Percentiles rank a stretch among this genome's conserved stretches.
Conservation (phyloP, 1,139 yeast genomes). For the Yamadazyma conglobata region DNA sequence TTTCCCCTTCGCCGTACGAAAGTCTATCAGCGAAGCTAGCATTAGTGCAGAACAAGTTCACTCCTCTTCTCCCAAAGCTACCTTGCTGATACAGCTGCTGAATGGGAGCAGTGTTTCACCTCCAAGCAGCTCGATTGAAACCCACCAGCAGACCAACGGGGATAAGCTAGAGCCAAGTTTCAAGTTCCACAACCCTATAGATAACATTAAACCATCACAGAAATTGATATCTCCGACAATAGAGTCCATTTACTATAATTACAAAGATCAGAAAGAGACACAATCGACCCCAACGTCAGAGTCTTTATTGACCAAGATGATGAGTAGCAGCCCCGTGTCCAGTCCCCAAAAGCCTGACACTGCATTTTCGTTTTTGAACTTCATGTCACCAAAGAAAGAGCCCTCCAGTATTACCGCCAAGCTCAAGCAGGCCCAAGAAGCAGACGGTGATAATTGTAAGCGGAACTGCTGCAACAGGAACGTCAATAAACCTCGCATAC, state of each 20-base stretch:
- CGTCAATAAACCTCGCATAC: too few species aligned
- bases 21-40: slow-evolving; percentile 19
- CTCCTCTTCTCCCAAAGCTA: too few species aligned
- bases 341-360: slow-evolving; percentile 5
- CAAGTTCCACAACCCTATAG: slow-evolving; percentile 41
- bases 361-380: slow-evolving; percentile 13
- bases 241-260: slow-evolving; percentile 22
- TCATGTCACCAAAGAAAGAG: slow-evolving; percentile 8
- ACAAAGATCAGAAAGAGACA: background rate
- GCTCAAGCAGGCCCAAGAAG: background rate
- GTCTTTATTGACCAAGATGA: slow-evolving; percentile 20
- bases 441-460: too few species aligned
- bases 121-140: too few species aligned
- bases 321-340: slow-evolving; percentile 6
- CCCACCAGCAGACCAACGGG: too few species aligned
- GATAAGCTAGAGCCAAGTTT: too few species aligned
- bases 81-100: too few species aligned
- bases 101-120: too few species aligned
- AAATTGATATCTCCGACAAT: slow-evolving; percentile 26
- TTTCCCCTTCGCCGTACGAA: slow-evolving; percentile 29
- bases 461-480: too few species aligned
- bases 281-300: slow-evolving; percentile 9
- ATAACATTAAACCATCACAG: slow-evolving; percentile 23
- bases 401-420: background rate
- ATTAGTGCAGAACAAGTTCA: slow-evolving; percentile 4